These are phyloP conservation scores for Raphidocelis subcapitata DNA, from an alignment of 139 green algal genomes.

Conservation along the genomic window DNA sequence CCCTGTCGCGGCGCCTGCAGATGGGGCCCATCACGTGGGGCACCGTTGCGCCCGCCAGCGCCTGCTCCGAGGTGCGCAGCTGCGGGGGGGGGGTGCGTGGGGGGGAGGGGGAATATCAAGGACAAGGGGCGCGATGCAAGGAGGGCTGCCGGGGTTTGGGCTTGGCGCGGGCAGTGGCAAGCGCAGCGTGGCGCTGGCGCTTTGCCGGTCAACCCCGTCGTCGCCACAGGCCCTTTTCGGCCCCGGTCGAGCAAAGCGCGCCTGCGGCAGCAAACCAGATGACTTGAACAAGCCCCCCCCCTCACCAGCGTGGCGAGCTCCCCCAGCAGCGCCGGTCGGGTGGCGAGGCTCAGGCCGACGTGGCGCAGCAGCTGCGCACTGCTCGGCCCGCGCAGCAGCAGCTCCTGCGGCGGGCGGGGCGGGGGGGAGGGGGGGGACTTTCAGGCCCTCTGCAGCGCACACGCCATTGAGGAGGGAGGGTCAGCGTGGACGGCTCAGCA, in stretches of 20 bases:
- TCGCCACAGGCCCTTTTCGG: too few species aligned
- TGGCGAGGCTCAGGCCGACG: background rate
- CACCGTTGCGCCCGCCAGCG: background rate
- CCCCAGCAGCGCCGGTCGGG: constrained; percentile 7
- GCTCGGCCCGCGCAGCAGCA: constrained; percentile 8
- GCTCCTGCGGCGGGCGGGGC: constrained; percentile 3
- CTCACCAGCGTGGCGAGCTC: constrained; percentile 6
- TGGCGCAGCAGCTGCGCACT: constrained; percentile 1
- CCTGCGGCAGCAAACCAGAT: background rate
- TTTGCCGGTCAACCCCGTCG: too few species aligned
- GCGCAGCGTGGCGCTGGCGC: too few species aligned
- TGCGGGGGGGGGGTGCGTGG: too few species aligned
- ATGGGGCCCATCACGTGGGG: background rate
- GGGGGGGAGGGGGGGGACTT: background rate
- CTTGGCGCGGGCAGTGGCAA: too few species aligned
- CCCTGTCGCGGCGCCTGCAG: background rate
- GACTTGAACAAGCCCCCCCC: background rate
- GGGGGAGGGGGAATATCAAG: too few species aligned
- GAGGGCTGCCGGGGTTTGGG: too few species aligned
- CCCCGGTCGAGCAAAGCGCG: background rate
- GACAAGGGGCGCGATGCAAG: background rate
- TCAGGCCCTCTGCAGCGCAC: too few species aligned
- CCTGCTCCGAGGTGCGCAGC: background rate
- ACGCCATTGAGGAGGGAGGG: too few species aligned
- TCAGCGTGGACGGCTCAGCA: too few species aligned